Base-by-base conservation (phyloP, 768 basidiomycete genomes). In the Albatrellus ellisii region DNA sequence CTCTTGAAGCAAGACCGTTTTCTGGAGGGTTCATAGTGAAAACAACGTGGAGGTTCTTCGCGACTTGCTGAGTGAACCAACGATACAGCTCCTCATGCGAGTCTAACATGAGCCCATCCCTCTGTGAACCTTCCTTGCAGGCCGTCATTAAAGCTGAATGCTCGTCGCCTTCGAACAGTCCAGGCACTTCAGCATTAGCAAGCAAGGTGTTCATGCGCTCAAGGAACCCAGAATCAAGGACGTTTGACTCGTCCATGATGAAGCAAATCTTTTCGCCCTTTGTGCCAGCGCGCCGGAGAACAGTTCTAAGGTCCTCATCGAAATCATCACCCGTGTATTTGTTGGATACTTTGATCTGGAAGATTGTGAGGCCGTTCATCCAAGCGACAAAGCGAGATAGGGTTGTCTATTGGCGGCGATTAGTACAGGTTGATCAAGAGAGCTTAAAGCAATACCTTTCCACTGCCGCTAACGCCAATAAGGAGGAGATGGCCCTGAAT, bases 161-260 rank as follows among this genome's bases (percentile, higher is more conserved):
- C 57, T 99, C 95, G 54, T 99, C 95, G n/a, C 95, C 95, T 62
- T 99, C 95, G 58, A 99, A 99, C n/a, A 99, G 72, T 60, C 95
- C 95, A 0, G 95, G 95, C n/a, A 99, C 92, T 60, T 99, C 95
- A n/a, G 95, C 95, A 54, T 99, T 99, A 29, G 95, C 95, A 12
- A 99, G 73, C 11, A 99, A 75, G 0, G 95, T 99, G 60, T 99
- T 99, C 94, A 99, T 98, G n/a, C 95, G 79, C 59, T 99, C 95
- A 49, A 99, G 65, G 72, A 99, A 99, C 35, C 95, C 95, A 10
- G 95, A 94, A 58, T 99, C 95, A 25, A 98, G 80, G 10, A 98
- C 95, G 54, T 99, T 98, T 3, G 95, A 98, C 59, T 99, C 95
- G 60, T 99, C 95, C 95, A 99, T 97, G 65, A 99, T 98, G 70